These are phyloP conservation scores for Hanseniaspora uvarum DNA, from an alignment of 1,139 yeast species.

Conservation along the genomic window DNA sequence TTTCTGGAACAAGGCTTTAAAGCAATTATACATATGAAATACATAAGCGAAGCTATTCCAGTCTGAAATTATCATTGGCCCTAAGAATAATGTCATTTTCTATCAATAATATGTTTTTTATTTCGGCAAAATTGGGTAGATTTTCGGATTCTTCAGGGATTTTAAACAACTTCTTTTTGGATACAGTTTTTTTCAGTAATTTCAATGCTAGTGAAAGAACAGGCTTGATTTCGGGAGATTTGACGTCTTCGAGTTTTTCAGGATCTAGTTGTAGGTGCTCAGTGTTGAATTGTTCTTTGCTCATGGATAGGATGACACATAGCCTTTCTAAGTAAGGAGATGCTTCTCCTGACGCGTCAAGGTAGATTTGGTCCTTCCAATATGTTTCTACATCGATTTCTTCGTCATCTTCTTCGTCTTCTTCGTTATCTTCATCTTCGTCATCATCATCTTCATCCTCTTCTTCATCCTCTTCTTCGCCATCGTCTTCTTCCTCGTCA, in stretches of 20 bases:
- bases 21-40: too few relatives aligned
- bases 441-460: constrained; percentile 8
- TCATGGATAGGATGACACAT: constrained; percentile 13
- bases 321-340: constrained; percentile 15
- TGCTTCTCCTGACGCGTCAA: constrained; percentile 14
- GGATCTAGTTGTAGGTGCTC: constrained; percentile 3
- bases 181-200: constrained; percentile 4
- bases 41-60: not conserved
- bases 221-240: constrained; percentile 12
- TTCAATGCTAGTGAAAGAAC: constrained; percentile 7
- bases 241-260: constrained; percentile 5
- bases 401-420: not conserved
- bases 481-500: constrained; percentile 12
- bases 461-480: constrained; percentile 9
- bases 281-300: constrained; percentile 2
- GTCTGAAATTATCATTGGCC: constrained; percentile 9
- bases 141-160: constrained; percentile 11
- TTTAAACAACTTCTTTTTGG: constrained; percentile 7
- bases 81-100: constrained; percentile 14
- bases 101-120: constrained; percentile 7
- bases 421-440: constrained; percentile 2
- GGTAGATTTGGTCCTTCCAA: constrained; percentile 13
- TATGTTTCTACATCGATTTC: constrained; percentile 6
- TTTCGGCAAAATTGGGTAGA: constrained; percentile 4
- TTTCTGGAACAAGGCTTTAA: too few relatives aligned